phyloP scores from a whole-genome alignment of 306 rosid species.

The Cajanus cajan region DNA sequence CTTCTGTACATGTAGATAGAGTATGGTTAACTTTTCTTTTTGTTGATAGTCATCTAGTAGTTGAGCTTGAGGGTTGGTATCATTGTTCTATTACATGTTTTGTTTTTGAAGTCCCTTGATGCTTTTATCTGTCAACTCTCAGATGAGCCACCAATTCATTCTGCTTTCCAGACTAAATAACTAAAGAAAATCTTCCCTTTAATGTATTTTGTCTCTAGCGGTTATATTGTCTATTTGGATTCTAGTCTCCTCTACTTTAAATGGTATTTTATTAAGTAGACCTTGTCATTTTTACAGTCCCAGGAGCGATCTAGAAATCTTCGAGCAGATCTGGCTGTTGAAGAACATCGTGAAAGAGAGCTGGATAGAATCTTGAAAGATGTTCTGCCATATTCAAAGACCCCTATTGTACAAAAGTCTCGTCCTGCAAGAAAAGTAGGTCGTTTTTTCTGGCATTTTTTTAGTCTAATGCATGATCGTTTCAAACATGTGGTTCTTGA shows the following conservation, averaged over 20 bases:
- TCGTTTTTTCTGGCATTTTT: neutral
- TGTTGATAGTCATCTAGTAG: neutral
- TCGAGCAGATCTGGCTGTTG: constrained; percentile 81
- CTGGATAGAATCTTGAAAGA: constrained; percentile 86
- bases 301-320: constrained; percentile 80
- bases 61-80: constrained; percentile 8
- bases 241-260: constrained; percentile 14
- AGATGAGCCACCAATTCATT: neutral
- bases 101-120: neutral
- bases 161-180: neutral
- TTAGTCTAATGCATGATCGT: constrained; percentile 16
- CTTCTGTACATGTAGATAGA: constrained; percentile 22
- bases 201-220: neutral
- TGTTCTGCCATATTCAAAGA: constrained; percentile 80
- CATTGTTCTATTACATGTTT: neutral
- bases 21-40: constrained; percentile 1
- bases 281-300: constrained; percentile 58
- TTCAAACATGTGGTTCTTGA: neutral
- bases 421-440: constrained; percentile 72
- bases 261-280: constrained; percentile 19
- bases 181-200: neutral
- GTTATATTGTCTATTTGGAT: neutral
- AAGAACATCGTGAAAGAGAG: constrained; percentile 81
- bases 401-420: constrained; percentile 59
- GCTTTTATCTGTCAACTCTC: constrained; percentile 1